Percentiles rank a stretch among this genome's conserved stretches.
Conservation (phyloP, 495 filamentous ascomycete species). For the Terfezia claveryi region DNA sequence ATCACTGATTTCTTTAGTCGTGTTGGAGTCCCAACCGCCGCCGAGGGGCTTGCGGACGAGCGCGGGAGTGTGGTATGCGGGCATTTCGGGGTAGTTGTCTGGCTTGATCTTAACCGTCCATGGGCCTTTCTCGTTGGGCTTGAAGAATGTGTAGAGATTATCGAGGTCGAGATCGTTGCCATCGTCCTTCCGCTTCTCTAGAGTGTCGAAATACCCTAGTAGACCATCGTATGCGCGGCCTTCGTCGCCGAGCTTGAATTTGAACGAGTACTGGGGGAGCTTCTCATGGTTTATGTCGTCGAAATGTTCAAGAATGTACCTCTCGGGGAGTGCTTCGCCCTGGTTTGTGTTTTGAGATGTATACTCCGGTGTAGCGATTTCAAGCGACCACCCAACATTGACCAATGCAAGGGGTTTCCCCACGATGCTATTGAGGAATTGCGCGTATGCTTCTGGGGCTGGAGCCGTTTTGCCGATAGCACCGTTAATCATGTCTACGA, state of each 20-base stretch:
- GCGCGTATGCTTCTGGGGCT: constrained; percentile 21
- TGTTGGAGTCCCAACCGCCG: background rate
- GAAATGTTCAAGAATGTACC: constrained; percentile 5
- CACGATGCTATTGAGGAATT: constrained; percentile 22
- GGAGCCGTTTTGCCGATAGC: constrained; percentile 8
- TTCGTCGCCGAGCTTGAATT: constrained; percentile 24
- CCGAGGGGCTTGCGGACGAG: background rate
- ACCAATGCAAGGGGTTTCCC: constrained; percentile 30
- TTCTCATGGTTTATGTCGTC: constrained; percentile 4
- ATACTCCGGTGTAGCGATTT: constrained; percentile 21
- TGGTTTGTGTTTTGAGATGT: constrained; percentile 7
- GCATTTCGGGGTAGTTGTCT: constrained; percentile 13
- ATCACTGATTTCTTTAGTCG: background rate
- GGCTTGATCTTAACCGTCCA: constrained; percentile 1
- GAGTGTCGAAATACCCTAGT: constrained; percentile 24
- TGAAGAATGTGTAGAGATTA: constrained; percentile 20
- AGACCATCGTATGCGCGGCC: constrained; percentile 23
- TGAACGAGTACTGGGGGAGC: constrained; percentile 15
- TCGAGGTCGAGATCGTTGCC: constrained; percentile 14
- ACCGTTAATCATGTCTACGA: constrained; percentile 22
- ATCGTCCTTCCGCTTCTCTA: background rate
- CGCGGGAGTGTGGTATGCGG: constrained; percentile 12
- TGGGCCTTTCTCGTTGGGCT: background rate
- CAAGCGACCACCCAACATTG: constrained; percentile 26
- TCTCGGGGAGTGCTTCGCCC: background rate